Conservation (phyloP, 2,329 filamentous ascomycete genomes). For the Colletotrichum sp. region DNA sequence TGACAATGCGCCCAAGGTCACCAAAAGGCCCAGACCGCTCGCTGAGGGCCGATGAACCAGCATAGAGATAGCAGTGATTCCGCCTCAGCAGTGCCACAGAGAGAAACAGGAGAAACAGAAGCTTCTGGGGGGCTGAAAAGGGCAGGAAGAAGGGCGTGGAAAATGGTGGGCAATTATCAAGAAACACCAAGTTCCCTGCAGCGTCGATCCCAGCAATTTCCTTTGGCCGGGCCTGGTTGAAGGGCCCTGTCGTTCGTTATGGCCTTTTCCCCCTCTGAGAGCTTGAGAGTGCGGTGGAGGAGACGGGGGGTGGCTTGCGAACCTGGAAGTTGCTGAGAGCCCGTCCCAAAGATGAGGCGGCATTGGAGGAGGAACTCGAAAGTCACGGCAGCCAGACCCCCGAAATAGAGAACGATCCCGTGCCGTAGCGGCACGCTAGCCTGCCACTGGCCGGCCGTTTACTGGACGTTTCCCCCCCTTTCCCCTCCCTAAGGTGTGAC, state of each 20-base stretch:
- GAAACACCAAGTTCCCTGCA: conserved; percentile 14
- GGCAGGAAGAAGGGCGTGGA: not conserved
- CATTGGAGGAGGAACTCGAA: not conserved
- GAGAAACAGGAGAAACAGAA: not conserved
- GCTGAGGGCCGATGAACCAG: not conserved
- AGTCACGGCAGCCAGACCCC: not conserved
- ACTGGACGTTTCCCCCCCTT: not conserved
- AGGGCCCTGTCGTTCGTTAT: not conserved
- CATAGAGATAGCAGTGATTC: not conserved
- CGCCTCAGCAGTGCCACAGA: not conserved
- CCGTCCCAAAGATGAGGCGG: not conserved
- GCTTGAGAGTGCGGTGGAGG: not conserved
- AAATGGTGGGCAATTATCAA: conserved; percentile 12
- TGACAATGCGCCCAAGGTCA: not conserved
- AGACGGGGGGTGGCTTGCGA: not conserved
- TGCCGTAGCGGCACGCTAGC: conserved; percentile 13
- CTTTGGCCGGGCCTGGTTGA: not conserved
- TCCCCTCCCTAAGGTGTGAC: not conserved
- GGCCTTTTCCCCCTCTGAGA: not conserved
- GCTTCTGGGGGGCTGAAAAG: conserved; percentile 6
- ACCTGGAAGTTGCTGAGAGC: not conserved
- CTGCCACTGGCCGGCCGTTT: not conserved
- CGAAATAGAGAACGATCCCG: conserved; percentile 14
- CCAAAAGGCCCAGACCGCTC: not conserved
- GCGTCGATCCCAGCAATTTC: conserved; percentile 19